Evolutionary conservation across 1,139 yeast species (phyloP).

Genomic region (Geotrichum reessii): DNA sequence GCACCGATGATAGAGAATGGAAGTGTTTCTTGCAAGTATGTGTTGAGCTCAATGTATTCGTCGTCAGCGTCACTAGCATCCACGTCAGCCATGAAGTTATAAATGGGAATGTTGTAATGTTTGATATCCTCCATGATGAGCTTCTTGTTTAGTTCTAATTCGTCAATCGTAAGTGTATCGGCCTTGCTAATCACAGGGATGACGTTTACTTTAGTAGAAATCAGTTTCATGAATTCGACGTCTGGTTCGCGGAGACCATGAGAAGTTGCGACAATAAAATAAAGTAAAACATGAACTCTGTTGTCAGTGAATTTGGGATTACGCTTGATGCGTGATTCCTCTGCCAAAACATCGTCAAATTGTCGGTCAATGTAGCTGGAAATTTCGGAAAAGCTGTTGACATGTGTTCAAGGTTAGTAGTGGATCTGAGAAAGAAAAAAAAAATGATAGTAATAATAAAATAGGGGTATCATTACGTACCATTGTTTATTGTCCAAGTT

Average conservation of each 20-base stretch:
- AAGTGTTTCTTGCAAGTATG: constrained; percentile 61
- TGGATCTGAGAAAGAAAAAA: background rate
- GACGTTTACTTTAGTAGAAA: constrained; percentile 77
- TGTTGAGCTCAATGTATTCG: constrained; percentile 52
- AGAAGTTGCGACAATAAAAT: constrained; percentile 69
- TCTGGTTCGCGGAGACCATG: constrained; percentile 73
- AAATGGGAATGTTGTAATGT: constrained; percentile 73
- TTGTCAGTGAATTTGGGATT: constrained; percentile 75
- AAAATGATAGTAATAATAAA: background rate
- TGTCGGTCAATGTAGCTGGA: constrained; percentile 77
- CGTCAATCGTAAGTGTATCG: constrained; percentile 77
- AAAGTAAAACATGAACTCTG: constrained; percentile 65
- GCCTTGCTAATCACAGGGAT: constrained; percentile 85
- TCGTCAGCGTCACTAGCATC: constrained; percentile 27
- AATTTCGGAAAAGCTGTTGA: constrained; percentile 56
- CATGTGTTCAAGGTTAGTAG: background rate
- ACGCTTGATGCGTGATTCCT: constrained; percentile 88
- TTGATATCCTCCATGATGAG: constrained; percentile 70
- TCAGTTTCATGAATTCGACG: constrained; percentile 68
- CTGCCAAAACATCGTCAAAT: constrained; percentile 88
- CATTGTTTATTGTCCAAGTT: constrained; percentile 56
- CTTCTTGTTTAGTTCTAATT: constrained; percentile 65
- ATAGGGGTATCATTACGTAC: constrained; percentile 12
- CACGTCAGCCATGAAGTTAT: constrained; percentile 55
- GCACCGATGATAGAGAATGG: constrained; percentile 91